These are phyloP conservation scores for Posidonia australis DNA, from an alignment of 106 monocot genomes.

Conservation along the genomic window DNA sequence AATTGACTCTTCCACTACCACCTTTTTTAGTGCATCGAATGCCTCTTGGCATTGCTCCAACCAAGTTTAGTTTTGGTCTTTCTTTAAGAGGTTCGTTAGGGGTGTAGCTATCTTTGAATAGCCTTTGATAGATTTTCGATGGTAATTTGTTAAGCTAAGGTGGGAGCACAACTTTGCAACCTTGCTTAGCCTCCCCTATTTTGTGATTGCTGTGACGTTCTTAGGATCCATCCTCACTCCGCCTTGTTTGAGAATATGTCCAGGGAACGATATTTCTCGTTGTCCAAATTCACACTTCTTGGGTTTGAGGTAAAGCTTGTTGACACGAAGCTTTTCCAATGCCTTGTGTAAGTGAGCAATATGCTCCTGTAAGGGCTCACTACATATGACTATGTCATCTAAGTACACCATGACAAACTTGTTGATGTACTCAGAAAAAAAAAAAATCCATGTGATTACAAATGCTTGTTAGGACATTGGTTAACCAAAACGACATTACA, in stretches of 20 bases:
- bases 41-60: no score
- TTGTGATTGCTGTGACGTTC: background rate
- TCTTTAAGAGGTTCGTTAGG: background rate
- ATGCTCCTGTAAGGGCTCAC: background rate
- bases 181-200: background rate
- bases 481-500: no score
- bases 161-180: background rate
- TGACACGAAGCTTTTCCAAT: no score
- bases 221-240: no score
- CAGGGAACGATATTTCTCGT: background rate
- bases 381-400: background rate
- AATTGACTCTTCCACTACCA: background rate
- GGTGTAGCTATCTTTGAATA: background rate
- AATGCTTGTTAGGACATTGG: conserved; percentile 2
- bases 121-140: conserved; percentile 1
- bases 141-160: background rate
- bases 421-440: background rate
- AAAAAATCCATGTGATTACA: conserved; percentile 1
- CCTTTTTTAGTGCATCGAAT: background rate
- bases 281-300: background rate
- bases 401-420: no score
- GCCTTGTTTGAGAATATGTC: background rate
- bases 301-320: no score
- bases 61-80: no score
- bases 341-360: no score